Conservation (phyloP, 106 monocot genomes). For the Dendrobium huoshanense region DNA sequence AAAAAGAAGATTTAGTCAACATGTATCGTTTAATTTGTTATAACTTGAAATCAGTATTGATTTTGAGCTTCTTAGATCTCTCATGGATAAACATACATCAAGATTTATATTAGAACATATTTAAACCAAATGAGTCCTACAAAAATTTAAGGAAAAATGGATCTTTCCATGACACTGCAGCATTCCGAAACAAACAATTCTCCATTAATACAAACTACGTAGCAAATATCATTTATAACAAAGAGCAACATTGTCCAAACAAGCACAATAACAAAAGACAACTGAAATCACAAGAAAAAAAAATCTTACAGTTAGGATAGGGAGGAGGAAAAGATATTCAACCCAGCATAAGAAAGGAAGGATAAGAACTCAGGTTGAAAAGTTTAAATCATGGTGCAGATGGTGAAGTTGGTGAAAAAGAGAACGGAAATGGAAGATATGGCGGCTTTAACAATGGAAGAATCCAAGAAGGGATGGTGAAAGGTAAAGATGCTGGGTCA, state of each 20-base stretch:
- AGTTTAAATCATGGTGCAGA: background rate
- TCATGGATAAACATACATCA: too few relatives aligned
- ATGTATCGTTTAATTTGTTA: too few relatives aligned
- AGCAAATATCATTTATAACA: conserved; percentile 1
- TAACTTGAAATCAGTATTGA: too few relatives aligned
- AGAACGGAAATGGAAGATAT: conserved; percentile 5
- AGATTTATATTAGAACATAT: too few relatives aligned
- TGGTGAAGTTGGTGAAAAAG: background rate
- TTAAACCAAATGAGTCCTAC: too few relatives aligned
- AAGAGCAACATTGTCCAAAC: background rate
- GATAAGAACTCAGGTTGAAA: background rate
- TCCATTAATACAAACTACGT: background rate
- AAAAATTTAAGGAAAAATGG: too few relatives aligned
- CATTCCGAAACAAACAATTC: too few relatives aligned
- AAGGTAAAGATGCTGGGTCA: conserved; percentile 4
- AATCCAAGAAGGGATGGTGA: conserved; percentile 10
- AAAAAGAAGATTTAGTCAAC: too few relatives aligned
- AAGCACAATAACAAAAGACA: background rate
- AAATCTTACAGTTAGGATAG: too few relatives aligned
- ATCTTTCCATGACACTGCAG: too few relatives aligned
- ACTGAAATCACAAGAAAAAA: background rate
- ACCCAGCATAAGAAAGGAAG: background rate
- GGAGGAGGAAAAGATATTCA: background rate
- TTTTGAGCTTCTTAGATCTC: too few relatives aligned
- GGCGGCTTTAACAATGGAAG: background rate